A percentile compares a stretch with the other conserved stretches of the same genome.
Evolutionary conservation across 1,284 basidiomycete species (phyloP).

Genomic region (Cystobasidium pallidum): DNA sequence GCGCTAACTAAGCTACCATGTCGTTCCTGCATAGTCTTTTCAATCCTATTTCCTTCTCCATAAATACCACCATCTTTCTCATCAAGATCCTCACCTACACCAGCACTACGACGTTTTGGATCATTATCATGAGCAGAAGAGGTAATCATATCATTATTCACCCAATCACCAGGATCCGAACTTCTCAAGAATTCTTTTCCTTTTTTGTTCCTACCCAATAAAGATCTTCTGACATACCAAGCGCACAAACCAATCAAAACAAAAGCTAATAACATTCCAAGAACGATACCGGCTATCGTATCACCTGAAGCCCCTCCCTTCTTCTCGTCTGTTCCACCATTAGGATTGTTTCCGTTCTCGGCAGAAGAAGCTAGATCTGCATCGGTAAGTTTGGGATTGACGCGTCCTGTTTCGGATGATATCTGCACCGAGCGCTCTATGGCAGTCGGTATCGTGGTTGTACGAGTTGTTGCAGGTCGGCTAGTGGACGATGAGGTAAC

Average conservation of each 20-base stretch:
- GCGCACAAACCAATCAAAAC: conserved; percentile 14
- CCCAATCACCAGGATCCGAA: conserved; percentile 37
- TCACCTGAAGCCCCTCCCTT: conserved; percentile 11
- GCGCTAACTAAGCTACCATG: background rate
- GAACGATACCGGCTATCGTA: conserved; percentile 9
- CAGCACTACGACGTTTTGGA: background rate
- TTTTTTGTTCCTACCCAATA: conserved; percentile 15
- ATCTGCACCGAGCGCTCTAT: background rate
- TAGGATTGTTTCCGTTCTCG: too few species aligned
- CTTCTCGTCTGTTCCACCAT: background rate
- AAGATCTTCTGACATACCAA: conserved; percentile 14
- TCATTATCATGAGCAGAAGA: background rate
- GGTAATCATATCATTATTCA: background rate
- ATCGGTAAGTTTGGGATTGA: background rate
- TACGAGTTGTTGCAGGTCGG: background rate
- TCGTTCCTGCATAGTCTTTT: conserved; percentile 2
- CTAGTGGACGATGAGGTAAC: background rate
- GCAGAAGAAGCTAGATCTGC: conserved; percentile 1
- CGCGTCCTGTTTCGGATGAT: background rate
- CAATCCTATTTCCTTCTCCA: background rate
- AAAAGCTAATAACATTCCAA: conserved; percentile 31
- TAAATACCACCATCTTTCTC: conserved; percentile 2
- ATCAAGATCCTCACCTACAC: background rate
- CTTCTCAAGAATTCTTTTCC: conserved; percentile 28
- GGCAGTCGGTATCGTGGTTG: background rate